These are phyloP conservation scores for Alternaria novae-zelandiae DNA, from an alignment of 2,329 filamentous ascomycete species.

Conservation along the genomic window DNA sequence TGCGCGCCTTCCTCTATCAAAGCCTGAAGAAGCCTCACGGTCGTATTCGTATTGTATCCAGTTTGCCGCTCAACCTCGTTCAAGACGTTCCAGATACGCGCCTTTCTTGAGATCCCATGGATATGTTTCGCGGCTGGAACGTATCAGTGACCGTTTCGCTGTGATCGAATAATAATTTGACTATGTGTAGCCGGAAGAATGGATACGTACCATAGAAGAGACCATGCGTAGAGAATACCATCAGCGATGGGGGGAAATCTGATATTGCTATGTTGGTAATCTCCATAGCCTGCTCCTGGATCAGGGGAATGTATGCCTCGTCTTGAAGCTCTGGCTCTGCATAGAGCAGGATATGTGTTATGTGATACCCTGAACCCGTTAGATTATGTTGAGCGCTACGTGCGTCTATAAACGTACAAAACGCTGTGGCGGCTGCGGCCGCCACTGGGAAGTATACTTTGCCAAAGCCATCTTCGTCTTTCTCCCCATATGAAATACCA, in stretches of 20 bases:
- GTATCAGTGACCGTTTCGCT: neutral
- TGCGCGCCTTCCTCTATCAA: conserved; percentile 24
- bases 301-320: conserved; percentile 28
- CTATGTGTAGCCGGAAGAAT: neutral
- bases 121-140: conserved; percentile 44
- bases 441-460: conserved; percentile 43
- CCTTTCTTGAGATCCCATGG: conserved; percentile 39
- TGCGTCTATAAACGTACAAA: conserved; percentile 18
- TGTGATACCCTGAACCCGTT: conserved; percentile 32
- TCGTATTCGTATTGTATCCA: conserved; percentile 39
- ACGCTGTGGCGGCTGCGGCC: conserved; percentile 37
- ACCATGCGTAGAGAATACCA: conserved; percentile 41
- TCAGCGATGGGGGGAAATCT: conserved; percentile 40
- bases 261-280: conserved; percentile 41
- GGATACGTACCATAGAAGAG: conserved; percentile 37
- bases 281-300: conserved; percentile 41
- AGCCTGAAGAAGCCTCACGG: conserved; percentile 36
- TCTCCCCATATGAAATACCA: conserved; percentile 40
- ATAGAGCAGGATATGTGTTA: conserved; percentile 40
- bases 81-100: conserved; percentile 41
- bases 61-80: conserved; percentile 39
- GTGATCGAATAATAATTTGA: neutral
- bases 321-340: conserved; percentile 39
- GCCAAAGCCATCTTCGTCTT: conserved; percentile 39
- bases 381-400: neutral